Base-by-base conservation (phyloP, 306 rosid species). In the Rosa persica region DNA sequence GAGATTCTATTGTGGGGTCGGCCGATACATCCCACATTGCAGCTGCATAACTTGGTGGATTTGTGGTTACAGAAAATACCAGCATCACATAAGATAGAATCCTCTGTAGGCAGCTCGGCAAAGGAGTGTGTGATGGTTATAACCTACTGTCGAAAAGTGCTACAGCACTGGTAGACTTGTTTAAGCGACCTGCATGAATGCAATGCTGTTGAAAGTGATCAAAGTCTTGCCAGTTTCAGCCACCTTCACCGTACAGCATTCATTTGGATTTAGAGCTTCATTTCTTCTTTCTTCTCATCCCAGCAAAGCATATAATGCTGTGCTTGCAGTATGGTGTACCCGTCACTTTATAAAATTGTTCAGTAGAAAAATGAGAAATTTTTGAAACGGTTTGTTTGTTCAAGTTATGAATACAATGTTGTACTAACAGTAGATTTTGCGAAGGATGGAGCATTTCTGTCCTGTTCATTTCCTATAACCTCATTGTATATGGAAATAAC, bases 71-170 rank as follows among this genome's bases (percentile, higher is more conserved):
- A 81, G 80, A 78, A 90, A 76, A 12, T 51, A 49, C 85, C 89
- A 10, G 51, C 23, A 5, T 69, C 81, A 47, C 85, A 77, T 67
- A 75, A 0, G 36, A 81, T 89, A 74, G 47, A 65, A 25, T 10
- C 90, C 39, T 17, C 75, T 22, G 78, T 57, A 44, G 95, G 95
- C 70, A 81, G 83, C 84, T 85, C 93, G 0, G 97, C 89, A 20
- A 67, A 88, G 87, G 89, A 92, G n/a, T 86, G 76, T 71, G 83
- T 92, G 23, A 84, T 90, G 97, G 86, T 83, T 68, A 89, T 92
- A 62, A 81, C 88, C 0, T 92, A 92, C 25, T 8, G 82, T 67
- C 82, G 85, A 78, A 88, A 80, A 74, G 66, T 70, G 80, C 73
- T 15, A 8, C 69, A 74, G 30, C 20, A 20, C 51, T 52, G 40